phyloP scores from a whole-genome alignment of 192 early-diverging fungal species.

The Phycomyces nitens region DNA sequence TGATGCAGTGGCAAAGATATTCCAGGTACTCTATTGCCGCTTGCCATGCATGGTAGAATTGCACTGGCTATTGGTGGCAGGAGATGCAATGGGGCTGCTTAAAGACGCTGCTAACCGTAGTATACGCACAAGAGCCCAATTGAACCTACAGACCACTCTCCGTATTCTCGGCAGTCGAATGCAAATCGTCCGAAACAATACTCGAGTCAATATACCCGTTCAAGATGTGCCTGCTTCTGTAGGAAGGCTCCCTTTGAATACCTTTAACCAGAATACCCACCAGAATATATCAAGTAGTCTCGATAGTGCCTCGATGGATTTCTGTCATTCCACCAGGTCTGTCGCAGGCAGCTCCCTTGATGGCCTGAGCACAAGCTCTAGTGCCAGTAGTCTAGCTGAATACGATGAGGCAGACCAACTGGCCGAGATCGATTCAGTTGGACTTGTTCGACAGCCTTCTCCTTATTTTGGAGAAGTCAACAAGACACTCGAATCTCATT shows the following conservation, averaged over 20 bases:
- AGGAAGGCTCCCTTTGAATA: too few relatives aligned
- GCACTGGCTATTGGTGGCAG: conserved; percentile 19
- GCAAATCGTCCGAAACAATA: not conserved
- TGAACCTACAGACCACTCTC: conserved; percentile 6
- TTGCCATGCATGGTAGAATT: conserved; percentile 15
- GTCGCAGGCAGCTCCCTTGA: not conserved
- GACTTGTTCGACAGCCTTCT: not conserved
- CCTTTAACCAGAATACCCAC: not conserved
- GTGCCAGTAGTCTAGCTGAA: conserved; percentile 3
- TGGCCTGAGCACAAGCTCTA: conserved; percentile 11
- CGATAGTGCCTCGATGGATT: conserved; percentile 1
- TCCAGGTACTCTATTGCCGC: conserved; percentile 12
- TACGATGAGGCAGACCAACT: not conserved
- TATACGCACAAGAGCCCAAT: conserved; percentile 5
- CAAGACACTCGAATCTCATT: conserved; percentile 6
- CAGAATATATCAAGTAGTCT: not conserved
- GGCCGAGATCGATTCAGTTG: not conserved
- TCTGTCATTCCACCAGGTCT: not conserved
- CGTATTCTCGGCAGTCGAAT: conserved; percentile 7
- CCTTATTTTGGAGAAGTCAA: conserved; percentile 16
- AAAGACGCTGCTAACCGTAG: conserved; percentile 9
- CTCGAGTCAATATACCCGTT: too few relatives aligned
- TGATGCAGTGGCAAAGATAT: conserved; percentile 16
- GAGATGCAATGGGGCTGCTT: conserved; percentile 21
- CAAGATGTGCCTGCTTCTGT: too few relatives aligned